phyloP scores from a whole-genome alignment of 1,284 basidiomycete genomes.

The Papiliotrema flavescens region DNA sequence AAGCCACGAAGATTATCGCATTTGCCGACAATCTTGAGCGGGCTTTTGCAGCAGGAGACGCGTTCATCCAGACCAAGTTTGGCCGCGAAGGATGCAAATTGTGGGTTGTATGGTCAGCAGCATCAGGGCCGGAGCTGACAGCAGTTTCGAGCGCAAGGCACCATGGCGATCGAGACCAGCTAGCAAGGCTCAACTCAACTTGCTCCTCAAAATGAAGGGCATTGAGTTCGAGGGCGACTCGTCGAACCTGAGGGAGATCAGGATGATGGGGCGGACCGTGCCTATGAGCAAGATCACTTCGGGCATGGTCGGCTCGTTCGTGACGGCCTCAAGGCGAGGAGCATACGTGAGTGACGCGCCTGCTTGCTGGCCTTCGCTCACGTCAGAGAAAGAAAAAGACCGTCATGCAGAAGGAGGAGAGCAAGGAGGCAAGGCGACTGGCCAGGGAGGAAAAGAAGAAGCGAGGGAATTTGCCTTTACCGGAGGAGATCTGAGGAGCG shows the following conservation, averaged over 20 bases:
- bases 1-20: neutral
- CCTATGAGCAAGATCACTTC: conserved; percentile 9
- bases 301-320: conserved; percentile 1
- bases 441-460: neutral
- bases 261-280: conserved; percentile 17
- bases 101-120: neutral
- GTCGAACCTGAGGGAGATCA: conserved; percentile 3
- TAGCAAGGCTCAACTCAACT: conserved; percentile 60
- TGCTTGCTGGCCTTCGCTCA: neutral
- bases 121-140: neutral
- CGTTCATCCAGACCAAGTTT: conserved; percentile 14
- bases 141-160: conserved; percentile 63
- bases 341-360: conserved; percentile 8
- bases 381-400: neutral
- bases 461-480: neutral
- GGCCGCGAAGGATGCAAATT: conserved; percentile 13
- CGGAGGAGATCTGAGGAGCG: neutral
- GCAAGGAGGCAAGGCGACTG: neutral
- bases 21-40: conserved; percentile 7
- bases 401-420: conserved; percentile 1
- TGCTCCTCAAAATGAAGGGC: conserved; percentile 59
- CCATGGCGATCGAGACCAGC: conserved; percentile 69
- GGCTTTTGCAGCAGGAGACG: conserved; percentile 49
- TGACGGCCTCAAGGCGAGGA: conserved; percentile 26
- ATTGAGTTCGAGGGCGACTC: conserved; percentile 4